These are phyloP conservation scores for Bombardia bombarda DNA, from an alignment of 495 filamentous ascomycete genomes.

Conservation along the genomic window DNA sequence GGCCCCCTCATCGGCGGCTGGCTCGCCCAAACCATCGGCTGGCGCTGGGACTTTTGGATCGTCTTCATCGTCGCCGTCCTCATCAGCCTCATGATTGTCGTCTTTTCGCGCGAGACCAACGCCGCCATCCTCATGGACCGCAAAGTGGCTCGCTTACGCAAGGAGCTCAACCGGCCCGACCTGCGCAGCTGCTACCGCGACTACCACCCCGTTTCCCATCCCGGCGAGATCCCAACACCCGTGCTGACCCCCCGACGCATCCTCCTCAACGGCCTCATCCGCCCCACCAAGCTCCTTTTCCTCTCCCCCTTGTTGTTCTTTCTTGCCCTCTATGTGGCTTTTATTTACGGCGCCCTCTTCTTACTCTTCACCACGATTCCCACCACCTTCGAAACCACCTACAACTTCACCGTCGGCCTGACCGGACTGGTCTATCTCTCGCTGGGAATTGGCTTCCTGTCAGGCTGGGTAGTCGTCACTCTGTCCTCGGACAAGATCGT, in stretches of 20 bases:
- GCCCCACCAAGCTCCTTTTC: conserved; percentile 49
- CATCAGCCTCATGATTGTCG: conserved; percentile 32
- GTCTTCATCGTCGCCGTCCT: conserved; percentile 41
- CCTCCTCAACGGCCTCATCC: conserved; percentile 37
- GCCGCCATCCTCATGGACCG: conserved; percentile 41
- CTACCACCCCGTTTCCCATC: no score
- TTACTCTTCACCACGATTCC: conserved; percentile 69
- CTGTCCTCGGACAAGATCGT: conserved; percentile 33
- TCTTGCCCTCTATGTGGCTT: conserved; percentile 65
- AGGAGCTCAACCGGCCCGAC: conserved; percentile 26
- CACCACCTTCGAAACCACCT: conserved; percentile 47
- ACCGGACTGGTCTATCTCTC: conserved; percentile 39
- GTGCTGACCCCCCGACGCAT: conserved; percentile 14
- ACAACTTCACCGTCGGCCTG: conserved; percentile 31
- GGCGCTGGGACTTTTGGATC: conserved; percentile 58
- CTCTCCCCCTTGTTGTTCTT: conserved; percentile 58
- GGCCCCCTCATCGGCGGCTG: conserved; percentile 49
- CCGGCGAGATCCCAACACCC: conserved; percentile 1
- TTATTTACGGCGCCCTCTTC: conserved; percentile 69
- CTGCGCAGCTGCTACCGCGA: conserved; percentile 29
- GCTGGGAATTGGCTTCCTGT: conserved; percentile 36
- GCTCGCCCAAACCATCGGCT: conserved; percentile 43
- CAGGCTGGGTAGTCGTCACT: conserved; percentile 25
- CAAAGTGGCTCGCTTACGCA: conserved; percentile 37
- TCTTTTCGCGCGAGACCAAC: conserved; percentile 50